These are phyloP conservation scores for Fusarium caatingaense DNA, from an alignment of 2,329 filamentous ascomycete species.

Conservation along the genomic window DNA sequence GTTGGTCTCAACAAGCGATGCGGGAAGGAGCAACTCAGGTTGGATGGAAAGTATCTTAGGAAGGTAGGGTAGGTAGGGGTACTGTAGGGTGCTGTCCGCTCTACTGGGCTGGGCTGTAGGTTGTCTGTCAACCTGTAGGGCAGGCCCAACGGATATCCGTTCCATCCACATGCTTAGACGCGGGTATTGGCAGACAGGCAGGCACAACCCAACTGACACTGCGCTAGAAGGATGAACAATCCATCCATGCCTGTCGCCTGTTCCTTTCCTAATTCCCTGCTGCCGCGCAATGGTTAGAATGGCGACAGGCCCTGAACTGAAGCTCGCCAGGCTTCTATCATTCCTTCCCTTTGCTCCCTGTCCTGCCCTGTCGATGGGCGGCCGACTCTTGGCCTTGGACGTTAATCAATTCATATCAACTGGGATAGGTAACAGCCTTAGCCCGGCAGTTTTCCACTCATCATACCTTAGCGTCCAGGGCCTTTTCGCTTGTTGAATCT, in stretches of 20 bases:
- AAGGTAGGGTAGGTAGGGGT: conserved; percentile 25
- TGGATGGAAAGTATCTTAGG: background rate
- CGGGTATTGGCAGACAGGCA: conserved; percentile 36
- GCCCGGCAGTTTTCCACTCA: conserved; percentile 27
- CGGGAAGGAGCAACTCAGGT: conserved; percentile 11
- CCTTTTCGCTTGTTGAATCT: conserved; percentile 3
- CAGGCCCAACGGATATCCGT: conserved; percentile 6
- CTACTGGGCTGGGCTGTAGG: background rate
- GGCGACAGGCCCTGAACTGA: conserved; percentile 3
- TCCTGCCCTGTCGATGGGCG: conserved; percentile 19
- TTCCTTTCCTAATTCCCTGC: conserved; percentile 25
- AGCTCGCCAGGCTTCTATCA: background rate
- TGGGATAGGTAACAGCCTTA: conserved; percentile 7
- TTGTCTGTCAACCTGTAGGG: conserved; percentile 3
- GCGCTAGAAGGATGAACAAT: conserved; percentile 37
- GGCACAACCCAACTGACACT: conserved; percentile 18
- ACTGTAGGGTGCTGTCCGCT: conserved; percentile 1
- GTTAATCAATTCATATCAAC: conserved; percentile 4
- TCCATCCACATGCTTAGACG: conserved; percentile 6
- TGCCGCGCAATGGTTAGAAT: conserved; percentile 33
- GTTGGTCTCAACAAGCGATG: conserved; percentile 32
- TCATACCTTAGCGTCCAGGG: conserved; percentile 5
- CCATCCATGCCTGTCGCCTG: conserved; percentile 25
- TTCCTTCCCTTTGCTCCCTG: background rate
- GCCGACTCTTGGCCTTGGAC: conserved; percentile 29